phyloP scores from a whole-genome alignment of 2,329 filamentous ascomycete genomes.

The Beauveria sp. region DNA sequence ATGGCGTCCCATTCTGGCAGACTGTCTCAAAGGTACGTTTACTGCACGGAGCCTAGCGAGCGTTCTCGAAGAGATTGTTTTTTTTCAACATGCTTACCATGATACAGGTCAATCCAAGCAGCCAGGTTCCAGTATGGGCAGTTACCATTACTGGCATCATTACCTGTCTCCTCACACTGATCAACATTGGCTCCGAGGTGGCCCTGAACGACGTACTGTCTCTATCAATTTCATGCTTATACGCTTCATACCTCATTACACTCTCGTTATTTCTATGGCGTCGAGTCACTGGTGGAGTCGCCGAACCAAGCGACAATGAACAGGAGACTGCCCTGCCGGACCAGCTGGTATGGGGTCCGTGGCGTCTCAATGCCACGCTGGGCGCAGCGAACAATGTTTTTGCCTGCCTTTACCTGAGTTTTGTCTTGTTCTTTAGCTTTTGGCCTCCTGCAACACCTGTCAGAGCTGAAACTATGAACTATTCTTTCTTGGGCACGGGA shows the following conservation, averaged over 20 bases:
- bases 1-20: slow-evolving; percentile 24
- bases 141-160: slow-evolving; percentile 21
- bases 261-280: slow-evolving; percentile 23
- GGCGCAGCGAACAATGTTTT: slow-evolving; percentile 49
- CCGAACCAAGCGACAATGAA: slow-evolving; percentile 20
- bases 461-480: slow-evolving; percentile 36
- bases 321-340: slow-evolving; percentile 17
- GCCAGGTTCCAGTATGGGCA: slow-evolving; percentile 22
- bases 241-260: slow-evolving; percentile 24
- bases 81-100: slow-evolving; percentile 14
- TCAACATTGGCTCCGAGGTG: slow-evolving; percentile 25
- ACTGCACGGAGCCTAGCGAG: background rate
- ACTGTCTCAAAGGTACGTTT: background rate
- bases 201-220: slow-evolving; percentile 21
- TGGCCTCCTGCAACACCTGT: slow-evolving; percentile 33
- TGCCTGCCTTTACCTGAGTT: slow-evolving; percentile 42
- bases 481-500: slow-evolving; percentile 36
- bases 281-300: slow-evolving; percentile 22
- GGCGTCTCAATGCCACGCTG: slow-evolving; percentile 41
- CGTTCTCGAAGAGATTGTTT: background rate
- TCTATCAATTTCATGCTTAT: slow-evolving; percentile 24
- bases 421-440: slow-evolving; percentile 50
- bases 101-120: slow-evolving; percentile 16
- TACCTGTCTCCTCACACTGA: slow-evolving; percentile 23
- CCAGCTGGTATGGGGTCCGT: slow-evolving; percentile 44